Evolutionary conservation across 1,139 yeast genomes (phyloP).

Genomic region (Suhomyces kunorum): DNA sequence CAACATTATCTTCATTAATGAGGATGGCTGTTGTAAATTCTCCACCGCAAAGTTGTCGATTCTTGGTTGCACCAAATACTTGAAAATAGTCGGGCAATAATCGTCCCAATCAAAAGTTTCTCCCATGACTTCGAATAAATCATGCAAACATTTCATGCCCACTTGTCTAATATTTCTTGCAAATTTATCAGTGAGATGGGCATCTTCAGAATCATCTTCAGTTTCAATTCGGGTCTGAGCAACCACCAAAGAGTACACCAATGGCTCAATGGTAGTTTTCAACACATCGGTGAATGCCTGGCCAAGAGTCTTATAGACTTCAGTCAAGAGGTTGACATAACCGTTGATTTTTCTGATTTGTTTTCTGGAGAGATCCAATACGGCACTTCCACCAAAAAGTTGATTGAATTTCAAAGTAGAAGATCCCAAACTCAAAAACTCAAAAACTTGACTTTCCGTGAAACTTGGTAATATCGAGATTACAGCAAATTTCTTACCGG

Average conservation of each 20-base stretch:
- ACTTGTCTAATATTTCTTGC: conserved; percentile 60
- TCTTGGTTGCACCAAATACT: conserved; percentile 62
- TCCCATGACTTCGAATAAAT: conserved; percentile 52
- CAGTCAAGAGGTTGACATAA: conserved; percentile 66
- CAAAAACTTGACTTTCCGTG: conserved; percentile 51
- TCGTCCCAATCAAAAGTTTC: conserved; percentile 56
- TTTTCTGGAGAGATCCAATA: conserved; percentile 22
- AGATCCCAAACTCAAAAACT: conserved; percentile 65
- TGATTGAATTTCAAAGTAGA: conserved; percentile 50
- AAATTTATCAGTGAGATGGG: conserved; percentile 37
- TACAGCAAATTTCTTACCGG: conserved; percentile 76
- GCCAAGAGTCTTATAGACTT: conserved; percentile 65
- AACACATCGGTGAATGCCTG: conserved; percentile 54
- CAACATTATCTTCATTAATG: conserved; percentile 67
- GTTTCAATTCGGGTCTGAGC: conserved; percentile 51
- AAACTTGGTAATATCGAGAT: conserved; percentile 69
- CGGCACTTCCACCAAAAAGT: conserved; percentile 28
- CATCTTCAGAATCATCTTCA: conserved; percentile 21
- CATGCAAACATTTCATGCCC: conserved; percentile 59
- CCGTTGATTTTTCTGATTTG: conserved; percentile 64
- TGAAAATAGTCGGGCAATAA: conserved; percentile 54
- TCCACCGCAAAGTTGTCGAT: conserved; percentile 67
- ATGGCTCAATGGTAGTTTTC: conserved; percentile 56
- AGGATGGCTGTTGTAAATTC: conserved; percentile 80
- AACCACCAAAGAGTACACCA: conserved; percentile 56